These are phyloP conservation scores for Peronospora belbahrii DNA, from an alignment of 352 stramenopile genomes.

Conservation along the genomic window DNA sequence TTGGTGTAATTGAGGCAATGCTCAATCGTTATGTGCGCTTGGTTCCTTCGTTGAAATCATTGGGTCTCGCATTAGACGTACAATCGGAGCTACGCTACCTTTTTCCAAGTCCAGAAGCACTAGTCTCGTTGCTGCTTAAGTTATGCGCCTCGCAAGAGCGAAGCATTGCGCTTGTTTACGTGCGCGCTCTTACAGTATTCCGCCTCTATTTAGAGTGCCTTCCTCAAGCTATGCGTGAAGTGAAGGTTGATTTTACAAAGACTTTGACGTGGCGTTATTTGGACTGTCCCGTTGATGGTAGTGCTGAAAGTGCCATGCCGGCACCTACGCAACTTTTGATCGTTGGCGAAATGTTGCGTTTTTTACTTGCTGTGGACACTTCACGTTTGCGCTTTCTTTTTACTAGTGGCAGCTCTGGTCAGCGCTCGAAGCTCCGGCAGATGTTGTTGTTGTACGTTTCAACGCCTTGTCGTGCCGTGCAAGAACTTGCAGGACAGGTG, in stretches of 20 bases:
- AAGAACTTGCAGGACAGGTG: constrained; percentile 36
- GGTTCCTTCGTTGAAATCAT: constrained; percentile 11
- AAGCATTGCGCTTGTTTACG: constrained; percentile 49
- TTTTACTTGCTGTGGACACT: constrained; percentile 53
- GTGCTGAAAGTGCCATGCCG: constrained; percentile 1
- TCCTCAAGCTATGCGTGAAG: constrained; percentile 62
- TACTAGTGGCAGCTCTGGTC: constrained; percentile 11
- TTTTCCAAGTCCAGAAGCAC: constrained; percentile 64
- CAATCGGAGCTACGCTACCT: constrained; percentile 62
- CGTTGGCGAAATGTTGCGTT: constrained; percentile 61
- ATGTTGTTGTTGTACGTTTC: constrained; percentile 52
- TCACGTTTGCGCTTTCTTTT: constrained; percentile 50
- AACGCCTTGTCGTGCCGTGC: constrained; percentile 28
- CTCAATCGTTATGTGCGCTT: constrained; percentile 51
- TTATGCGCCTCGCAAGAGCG: constrained; percentile 43
- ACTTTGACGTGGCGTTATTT: constrained; percentile 55
- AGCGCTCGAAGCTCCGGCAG: constrained; percentile 53
- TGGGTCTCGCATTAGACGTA: constrained; percentile 29
- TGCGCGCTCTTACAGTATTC: constrained; percentile 66
- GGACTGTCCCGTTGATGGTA: constrained; percentile 4
- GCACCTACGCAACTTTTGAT: constrained; percentile 42
- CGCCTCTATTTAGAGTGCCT: constrained; percentile 70
- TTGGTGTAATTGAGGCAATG: constrained; percentile 57
- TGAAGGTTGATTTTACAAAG: constrained; percentile 84
- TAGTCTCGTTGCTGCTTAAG: constrained; percentile 75